phyloP scores from a whole-genome alignment of 805 yeast species.

The Zygotorulaspora sp. region DNA sequence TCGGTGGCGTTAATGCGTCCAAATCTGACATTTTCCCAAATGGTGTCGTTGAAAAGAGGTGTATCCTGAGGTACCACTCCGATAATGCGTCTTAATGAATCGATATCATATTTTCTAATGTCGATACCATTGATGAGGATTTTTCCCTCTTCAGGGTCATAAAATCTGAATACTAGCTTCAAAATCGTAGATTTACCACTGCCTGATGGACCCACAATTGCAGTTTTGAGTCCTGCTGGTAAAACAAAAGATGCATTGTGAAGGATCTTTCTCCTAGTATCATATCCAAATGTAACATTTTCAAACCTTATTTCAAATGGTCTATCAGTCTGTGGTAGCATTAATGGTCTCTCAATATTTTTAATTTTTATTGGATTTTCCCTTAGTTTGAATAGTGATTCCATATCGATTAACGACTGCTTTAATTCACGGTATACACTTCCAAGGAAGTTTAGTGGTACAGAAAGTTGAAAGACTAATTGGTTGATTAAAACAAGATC shows the following conservation, averaged over 20 bases:
- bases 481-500: conserved; percentile 93
- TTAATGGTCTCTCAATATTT: conserved; percentile 61
- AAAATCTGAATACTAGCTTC: conserved; percentile 80
- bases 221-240: conserved; percentile 88
- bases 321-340: conserved; percentile 33
- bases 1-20: conserved; percentile 73
- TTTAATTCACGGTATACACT: conserved; percentile 93
- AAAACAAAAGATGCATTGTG: conserved; percentile 75
- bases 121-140: conserved; percentile 88
- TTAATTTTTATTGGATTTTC: conserved; percentile 62
- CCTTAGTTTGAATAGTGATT: conserved; percentile 81
- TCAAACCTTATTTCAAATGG: conserved; percentile 84
- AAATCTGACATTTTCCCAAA: conserved; percentile 80
- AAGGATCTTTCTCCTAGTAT: conserved; percentile 81
- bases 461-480: conserved; percentile 90
- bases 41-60: conserved; percentile 88
- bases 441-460: conserved; percentile 90
- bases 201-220: conserved; percentile 95
- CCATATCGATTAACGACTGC: conserved; percentile 94
- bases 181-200: conserved; percentile 91
- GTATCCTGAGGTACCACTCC: conserved; percentile 99
- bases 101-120: conserved; percentile 66
- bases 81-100: conserved; percentile 63
- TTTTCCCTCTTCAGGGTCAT: conserved; percentile 74
- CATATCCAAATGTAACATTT: conserved; percentile 90